Percentiles rank a stretch among this genome's conserved stretches.
Conservation (phyloP, 805 yeast species). For the Saturnispora quitensis region DNA sequence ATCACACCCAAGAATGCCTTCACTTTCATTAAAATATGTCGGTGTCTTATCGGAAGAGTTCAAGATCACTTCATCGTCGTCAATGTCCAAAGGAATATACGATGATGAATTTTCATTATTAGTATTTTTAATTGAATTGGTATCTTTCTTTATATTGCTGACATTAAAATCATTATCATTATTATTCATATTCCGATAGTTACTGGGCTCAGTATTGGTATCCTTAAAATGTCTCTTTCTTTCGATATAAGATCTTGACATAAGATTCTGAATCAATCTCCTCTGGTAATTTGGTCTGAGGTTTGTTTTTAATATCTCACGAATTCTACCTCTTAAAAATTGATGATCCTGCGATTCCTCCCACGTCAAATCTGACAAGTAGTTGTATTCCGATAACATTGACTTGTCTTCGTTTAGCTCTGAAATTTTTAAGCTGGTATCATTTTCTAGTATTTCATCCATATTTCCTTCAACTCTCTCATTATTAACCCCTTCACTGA, state of each 20-base stretch:
- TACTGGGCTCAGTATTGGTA: background rate
- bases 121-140: background rate
- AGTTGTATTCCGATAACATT: background rate
- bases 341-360: slow-evolving; percentile 29
- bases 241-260: slow-evolving; percentile 60
- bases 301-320: slow-evolving; percentile 33
- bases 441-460: slow-evolving; percentile 15
- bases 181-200: background rate
- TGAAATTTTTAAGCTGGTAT: background rate
- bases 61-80: slow-evolving; percentile 32
- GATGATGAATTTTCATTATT: slow-evolving; percentile 12
- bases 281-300: slow-evolving; percentile 37
- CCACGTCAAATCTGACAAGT: slow-evolving; percentile 24
- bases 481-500: slow-evolving; percentile 22
- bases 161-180: too few species aligned
- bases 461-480: slow-evolving; percentile 21
- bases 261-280: slow-evolving; percentile 48
- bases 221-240: slow-evolving; percentile 25
- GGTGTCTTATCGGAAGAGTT: slow-evolving; percentile 40
- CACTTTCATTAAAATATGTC: slow-evolving; percentile 36
- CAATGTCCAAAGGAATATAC: slow-evolving; percentile 15
- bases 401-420: background rate
- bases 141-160: background rate
- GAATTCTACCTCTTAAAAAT: slow-evolving; percentile 40
- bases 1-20: slow-evolving; percentile 56